These are phyloP conservation scores for Calocybe cyanea DNA, from an alignment of 768 basidiomycete species.

Conservation along the genomic window DNA sequence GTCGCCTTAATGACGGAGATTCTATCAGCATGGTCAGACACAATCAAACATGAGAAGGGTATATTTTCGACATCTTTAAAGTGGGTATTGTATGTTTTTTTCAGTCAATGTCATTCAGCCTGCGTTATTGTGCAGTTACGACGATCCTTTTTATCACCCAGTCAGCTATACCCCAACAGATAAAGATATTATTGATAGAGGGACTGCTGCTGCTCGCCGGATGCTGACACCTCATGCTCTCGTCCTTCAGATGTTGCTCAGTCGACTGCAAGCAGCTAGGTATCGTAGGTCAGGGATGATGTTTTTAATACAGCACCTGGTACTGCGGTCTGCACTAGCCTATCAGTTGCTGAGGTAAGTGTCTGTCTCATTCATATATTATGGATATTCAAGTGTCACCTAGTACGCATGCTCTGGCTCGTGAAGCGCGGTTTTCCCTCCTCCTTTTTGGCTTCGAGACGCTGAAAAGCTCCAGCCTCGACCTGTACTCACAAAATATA, in stretches of 20 bases:
- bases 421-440: slow-evolving; percentile 88
- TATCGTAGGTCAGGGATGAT: slow-evolving; percentile 84
- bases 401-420: slow-evolving; percentile 91
- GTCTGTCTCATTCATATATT: not conserved
- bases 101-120: too few species aligned
- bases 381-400: not conserved
- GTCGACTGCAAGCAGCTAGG: slow-evolving; percentile 89
- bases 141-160: slow-evolving; percentile 84
- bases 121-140: slow-evolving; percentile 50
- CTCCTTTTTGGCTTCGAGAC: slow-evolving; percentile 92
- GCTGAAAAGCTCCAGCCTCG: slow-evolving; percentile 82
- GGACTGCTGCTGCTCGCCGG: slow-evolving; percentile 63
- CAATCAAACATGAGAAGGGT: slow-evolving; percentile 73
- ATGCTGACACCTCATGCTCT: slow-evolving; percentile 80
- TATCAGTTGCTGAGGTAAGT: slow-evolving; percentile 70
- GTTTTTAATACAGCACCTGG: slow-evolving; percentile 79
- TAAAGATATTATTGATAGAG: slow-evolving; percentile 76
- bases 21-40: slow-evolving; percentile 81
- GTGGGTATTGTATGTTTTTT: slow-evolving; percentile 42
- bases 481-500: slow-evolving; percentile 72
- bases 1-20: slow-evolving; percentile 84
- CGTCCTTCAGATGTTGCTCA: slow-evolving; percentile 84
- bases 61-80: slow-evolving; percentile 80
- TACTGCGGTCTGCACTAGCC: slow-evolving; percentile 74
- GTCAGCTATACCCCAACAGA: slow-evolving; percentile 90